A percentile compares a stretch with the other conserved stretches of the same genome.
Evolutionary conservation across 164 flowering plant genomes (phyloP).

Genomic region (Chimonanthus praecox): DNA sequence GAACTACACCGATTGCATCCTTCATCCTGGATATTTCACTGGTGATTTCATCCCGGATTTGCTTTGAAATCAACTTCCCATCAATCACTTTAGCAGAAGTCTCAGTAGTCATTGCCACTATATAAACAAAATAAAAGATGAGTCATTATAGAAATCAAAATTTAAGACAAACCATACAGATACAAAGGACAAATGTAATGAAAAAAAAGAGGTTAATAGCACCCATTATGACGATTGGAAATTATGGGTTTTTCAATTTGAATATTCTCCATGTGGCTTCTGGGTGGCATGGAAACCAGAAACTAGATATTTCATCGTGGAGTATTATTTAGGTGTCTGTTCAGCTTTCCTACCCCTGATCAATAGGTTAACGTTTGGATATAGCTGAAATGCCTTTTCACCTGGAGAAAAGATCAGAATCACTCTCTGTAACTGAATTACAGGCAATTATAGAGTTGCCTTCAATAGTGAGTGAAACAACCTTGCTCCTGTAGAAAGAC

Average conservation of each 20-base stretch:
- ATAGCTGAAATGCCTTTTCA: too few relatives aligned
- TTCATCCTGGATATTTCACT: conserved; percentile 74
- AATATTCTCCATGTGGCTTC: not conserved
- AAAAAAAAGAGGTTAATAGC: too few relatives aligned
- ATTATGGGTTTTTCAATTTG: too few relatives aligned
- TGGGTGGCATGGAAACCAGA: not conserved
- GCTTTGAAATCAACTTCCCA: conserved; percentile 73
- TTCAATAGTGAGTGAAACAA: too few relatives aligned
- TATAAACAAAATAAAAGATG: conserved; percentile 6
- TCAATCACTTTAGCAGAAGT: conserved; percentile 66
- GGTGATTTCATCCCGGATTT: conserved; percentile 66
- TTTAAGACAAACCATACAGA: not conserved
- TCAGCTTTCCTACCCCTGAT: too few relatives aligned
- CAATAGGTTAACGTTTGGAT: too few relatives aligned
- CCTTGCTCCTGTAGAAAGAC: too few relatives aligned
- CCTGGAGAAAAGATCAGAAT: too few relatives aligned
- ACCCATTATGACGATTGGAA: not conserved
- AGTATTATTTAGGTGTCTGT: too few relatives aligned
- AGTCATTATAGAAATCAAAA: not conserved
- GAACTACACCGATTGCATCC: conserved; percentile 66
- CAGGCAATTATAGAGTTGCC: too few relatives aligned
- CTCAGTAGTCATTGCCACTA: conserved; percentile 41
- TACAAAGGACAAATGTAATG: not conserved
- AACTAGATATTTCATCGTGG: too few relatives aligned
- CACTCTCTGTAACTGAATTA: too few relatives aligned